These are phyloP conservation scores for Rhododendron williamsianum DNA, from an alignment of 148 eudicot species.

Conservation along the genomic window DNA sequence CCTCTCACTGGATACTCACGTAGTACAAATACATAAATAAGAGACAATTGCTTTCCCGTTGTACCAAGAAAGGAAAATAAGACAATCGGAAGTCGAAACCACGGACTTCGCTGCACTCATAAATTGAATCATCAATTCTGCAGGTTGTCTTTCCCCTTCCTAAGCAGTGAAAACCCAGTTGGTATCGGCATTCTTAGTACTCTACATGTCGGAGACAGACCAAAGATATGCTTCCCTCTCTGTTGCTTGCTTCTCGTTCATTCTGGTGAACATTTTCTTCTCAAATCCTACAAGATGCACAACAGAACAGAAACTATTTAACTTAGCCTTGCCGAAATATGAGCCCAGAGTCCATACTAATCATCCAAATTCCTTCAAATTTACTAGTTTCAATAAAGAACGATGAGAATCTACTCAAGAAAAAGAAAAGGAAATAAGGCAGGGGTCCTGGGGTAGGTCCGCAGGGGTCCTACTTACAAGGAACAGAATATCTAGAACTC, in stretches of 20 bases:
- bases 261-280: constrained; percentile 64
- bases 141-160: too few relatives aligned
- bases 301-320: neutral
- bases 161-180: neutral
- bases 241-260: constrained; percentile 75
- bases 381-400: neutral
- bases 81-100: neutral
- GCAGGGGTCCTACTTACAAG: neutral
- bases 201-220: constrained; percentile 94
- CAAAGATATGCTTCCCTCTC: constrained; percentile 91
- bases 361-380: neutral
- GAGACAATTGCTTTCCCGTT: neutral
- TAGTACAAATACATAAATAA: neutral
- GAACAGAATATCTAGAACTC: neutral
- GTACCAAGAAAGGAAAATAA: neutral
- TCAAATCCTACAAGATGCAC: constrained; percentile 53
- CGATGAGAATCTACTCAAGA: neutral
- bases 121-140: too few relatives aligned
- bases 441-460: too few relatives aligned
- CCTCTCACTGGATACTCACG: neutral
- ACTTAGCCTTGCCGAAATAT: neutral
- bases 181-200: neutral
- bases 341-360: neutral
- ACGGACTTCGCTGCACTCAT: neutral
- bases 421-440: neutral